Evolutionary conservation across 2,329 filamentous ascomycete species (phyloP).

Genomic region (Trichoderma sp.): DNA sequence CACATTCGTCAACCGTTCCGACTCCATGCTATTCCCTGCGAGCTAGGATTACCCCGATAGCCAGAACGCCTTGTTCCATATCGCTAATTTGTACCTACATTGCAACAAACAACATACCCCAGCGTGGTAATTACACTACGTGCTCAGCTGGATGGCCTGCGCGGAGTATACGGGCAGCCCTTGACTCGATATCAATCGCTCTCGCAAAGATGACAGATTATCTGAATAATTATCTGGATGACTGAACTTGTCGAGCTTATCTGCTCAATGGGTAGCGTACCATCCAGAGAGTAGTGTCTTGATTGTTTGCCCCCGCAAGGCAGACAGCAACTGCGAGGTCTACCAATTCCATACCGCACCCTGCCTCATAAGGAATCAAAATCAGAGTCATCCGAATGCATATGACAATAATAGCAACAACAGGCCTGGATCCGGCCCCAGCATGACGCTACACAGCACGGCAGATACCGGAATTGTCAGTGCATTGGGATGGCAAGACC

Average conservation of each 20-base stretch:
- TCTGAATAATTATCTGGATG: background rate
- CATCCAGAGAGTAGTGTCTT: background rate
- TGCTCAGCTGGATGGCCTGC: background rate
- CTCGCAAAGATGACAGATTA: background rate
- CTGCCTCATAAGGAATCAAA: background rate
- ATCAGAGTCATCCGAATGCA: background rate
- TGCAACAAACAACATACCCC: conserved; percentile 14
- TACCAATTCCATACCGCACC: background rate
- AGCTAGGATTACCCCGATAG: conserved; percentile 24
- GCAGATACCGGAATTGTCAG: conserved; percentile 20
- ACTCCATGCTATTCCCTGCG: conserved; percentile 19
- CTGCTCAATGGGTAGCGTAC: background rate
- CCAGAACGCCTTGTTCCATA: conserved; percentile 19
- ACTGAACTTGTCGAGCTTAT: background rate
- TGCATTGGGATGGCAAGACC: background rate
- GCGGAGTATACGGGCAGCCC: background rate
- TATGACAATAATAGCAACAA: conserved; percentile 22
- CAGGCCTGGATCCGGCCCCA: background rate
- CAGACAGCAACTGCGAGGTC: background rate
- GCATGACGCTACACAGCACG: conserved; percentile 5
- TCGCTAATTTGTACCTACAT: background rate
- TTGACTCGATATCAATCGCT: conserved; percentile 1
- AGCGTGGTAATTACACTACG: conserved; percentile 13
- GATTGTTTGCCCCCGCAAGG: background rate
- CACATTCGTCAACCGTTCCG: conserved; percentile 16